Base-by-base conservation (phyloP, 306 rosid genomes). In the Phaseolus lunatus region DNA sequence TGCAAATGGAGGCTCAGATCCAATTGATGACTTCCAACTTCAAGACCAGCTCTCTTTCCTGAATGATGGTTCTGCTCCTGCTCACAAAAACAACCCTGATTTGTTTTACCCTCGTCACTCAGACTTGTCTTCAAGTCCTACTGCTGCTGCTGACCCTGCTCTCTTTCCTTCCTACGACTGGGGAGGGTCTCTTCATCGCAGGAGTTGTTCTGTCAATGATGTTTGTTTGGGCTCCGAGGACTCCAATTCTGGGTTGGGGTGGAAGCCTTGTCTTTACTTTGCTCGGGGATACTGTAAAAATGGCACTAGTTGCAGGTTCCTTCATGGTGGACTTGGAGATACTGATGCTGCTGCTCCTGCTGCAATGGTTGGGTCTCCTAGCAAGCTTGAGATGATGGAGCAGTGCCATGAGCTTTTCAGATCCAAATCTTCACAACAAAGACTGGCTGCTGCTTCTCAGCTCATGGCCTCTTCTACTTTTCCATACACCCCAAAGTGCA, bases 221-320 rank as follows among this genome's bases (percentile, higher is more conserved):
- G 95, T 83, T 23, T 87, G 88, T 76, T 69, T 90, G 80, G 91
- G 72, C 13, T 64, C 94, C 9, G 99, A 96, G 76, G 98, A 92
- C 47, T 89, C 90, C 13, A 90, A 81, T 81, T 85, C 87, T 7
- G 98, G 97, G 29, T 79, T 92, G 43, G 99, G 99, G 2, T 96
- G 99, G 99, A 96, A 96, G 71, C 98, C 99, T 5, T 96, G 99
- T 52, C 90, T 96, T 29, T 96, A 96, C 82, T 96, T 64, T 76
- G 99, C 99, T 2, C 89, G 97, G 88, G 99, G 99, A 75, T 96
- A 80, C 79, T 96, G 99, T 75, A 96, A 96, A 70, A 96, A 96
- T 69, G 99, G 99, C 9, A 83, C 87, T 6, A 83, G 91, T 74
- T 92, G 99, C 76, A 89, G 98, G 84, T 96, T 96, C 83, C 87